A percentile compares a stretch with the other conserved stretches of the same genome.
phyloP scores from a whole-genome alignment of 345 rosid genomes.

The Eutrema yunnanense region DNA sequence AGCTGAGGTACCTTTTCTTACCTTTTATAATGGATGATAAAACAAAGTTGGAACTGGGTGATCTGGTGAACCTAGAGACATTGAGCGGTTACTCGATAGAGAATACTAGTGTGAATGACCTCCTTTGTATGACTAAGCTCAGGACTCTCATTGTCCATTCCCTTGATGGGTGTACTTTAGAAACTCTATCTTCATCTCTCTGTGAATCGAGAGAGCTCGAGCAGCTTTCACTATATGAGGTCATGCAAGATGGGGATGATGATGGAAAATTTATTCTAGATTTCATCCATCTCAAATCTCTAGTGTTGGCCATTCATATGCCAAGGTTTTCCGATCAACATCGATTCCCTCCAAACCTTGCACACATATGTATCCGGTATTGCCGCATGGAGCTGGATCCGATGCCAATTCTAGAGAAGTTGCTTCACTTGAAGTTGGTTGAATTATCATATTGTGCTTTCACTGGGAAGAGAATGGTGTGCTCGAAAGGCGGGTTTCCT shows the following conservation, averaged over 20 bases:
- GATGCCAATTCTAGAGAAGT: constrained; percentile 34
- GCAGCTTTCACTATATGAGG: not conserved
- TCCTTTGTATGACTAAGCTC: constrained; percentile 9
- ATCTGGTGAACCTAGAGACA: constrained; percentile 4
- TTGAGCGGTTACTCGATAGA: not conserved
- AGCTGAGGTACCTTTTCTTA: constrained; percentile 14
- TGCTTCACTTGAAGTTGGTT: constrained; percentile 25
- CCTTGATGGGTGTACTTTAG: not conserved
- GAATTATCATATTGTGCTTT: constrained; percentile 10
- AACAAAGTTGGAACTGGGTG: constrained; percentile 13
- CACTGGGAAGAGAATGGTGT: constrained; percentile 25
- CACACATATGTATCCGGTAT: constrained; percentile 13
- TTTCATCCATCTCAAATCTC: constrained; percentile 9
- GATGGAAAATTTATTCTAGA: not conserved
- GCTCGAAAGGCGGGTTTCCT: constrained; percentile 20
- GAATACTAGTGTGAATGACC: not conserved
- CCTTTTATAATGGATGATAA: not conserved
- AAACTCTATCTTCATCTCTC: constrained; percentile 8
- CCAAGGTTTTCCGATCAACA: constrained; percentile 25
- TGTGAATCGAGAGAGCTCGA: not conserved
- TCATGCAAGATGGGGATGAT: not conserved
- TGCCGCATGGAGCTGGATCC: constrained; percentile 40
- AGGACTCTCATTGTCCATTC: not conserved
- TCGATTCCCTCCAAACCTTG: constrained; percentile 1
- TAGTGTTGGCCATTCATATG: constrained; percentile 12